Evolutionary conservation across 495 filamentous ascomycete genomes (phyloP).

Genomic region (Pseudoneurospora amorphoporcata): DNA sequence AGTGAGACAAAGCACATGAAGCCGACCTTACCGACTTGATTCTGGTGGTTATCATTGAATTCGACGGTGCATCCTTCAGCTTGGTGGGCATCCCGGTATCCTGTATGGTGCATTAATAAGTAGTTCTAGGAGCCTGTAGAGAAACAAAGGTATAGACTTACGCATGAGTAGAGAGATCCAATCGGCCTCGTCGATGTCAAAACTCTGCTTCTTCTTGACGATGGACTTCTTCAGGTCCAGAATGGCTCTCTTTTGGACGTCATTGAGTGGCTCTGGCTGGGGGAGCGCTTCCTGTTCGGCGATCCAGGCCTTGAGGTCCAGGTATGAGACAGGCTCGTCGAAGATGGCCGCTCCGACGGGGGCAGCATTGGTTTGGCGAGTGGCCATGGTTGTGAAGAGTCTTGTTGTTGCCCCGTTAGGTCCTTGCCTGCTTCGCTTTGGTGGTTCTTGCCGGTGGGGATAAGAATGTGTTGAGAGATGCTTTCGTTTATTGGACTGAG

Average conservation of each 20-base stretch:
- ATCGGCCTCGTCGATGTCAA: constrained; percentile 18
- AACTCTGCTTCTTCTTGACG: constrained; percentile 12
- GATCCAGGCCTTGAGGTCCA: constrained; percentile 27
- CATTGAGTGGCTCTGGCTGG: constrained; percentile 20
- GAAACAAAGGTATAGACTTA: constrained; percentile 8
- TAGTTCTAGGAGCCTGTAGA: neutral
- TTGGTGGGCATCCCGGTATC: constrained; percentile 6
- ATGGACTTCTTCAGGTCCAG: constrained; percentile 19
- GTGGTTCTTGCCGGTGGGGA: neutral
- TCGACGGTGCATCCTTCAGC: neutral
- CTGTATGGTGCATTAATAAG: constrained; percentile 4
- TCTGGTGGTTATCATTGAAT: neutral
- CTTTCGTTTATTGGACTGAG: neutral
- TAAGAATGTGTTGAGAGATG: neutral
- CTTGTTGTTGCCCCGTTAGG: neutral
- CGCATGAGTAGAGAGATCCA: constrained; percentile 29
- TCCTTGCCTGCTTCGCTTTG: neutral
- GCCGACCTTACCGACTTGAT: constrained; percentile 1
- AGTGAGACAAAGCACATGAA: constrained; percentile 12
- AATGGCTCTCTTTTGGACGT: constrained; percentile 21
- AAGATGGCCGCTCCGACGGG: neutral
- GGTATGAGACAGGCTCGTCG: constrained; percentile 15
- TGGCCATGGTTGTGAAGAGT: neutral
- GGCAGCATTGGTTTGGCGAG: neutral
- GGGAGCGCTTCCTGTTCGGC: constrained; percentile 18